Evolutionary conservation across 2,329 filamentous ascomycete species (phyloP).

Genomic region (Ambrosiella cleistominuta): DNA sequence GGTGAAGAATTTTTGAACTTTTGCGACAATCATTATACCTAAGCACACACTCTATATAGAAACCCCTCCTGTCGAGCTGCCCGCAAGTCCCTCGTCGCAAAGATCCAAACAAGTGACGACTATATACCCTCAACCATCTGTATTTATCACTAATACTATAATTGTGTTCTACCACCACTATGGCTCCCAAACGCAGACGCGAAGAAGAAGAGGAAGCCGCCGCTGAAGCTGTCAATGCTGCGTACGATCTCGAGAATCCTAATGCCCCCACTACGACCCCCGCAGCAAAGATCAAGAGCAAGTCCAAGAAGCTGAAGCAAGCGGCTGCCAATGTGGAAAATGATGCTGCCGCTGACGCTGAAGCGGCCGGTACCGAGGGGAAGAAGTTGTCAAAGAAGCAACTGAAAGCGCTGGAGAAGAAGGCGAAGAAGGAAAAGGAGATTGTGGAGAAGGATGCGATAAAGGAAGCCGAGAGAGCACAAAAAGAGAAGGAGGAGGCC

Average conservation of each 20-base stretch:
- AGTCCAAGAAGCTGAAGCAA: conserved; percentile 15
- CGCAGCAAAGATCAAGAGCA: conserved; percentile 4
- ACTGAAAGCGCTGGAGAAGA: conserved; percentile 19
- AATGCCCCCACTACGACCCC: conserved; percentile 13
- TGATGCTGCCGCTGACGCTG: conserved; percentile 13
- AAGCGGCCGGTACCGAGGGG: neutral
- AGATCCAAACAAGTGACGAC: neutral
- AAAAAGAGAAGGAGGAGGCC: conserved; percentile 14
- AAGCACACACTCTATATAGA: neutral
- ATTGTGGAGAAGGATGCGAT: conserved; percentile 19
- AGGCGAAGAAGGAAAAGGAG: conserved; percentile 18
- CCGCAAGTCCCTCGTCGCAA: neutral
- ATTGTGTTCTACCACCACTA: neutral
- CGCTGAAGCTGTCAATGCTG: conserved; percentile 14
- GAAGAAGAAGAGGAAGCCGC: conserved; percentile 16
- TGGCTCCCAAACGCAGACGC: conserved; percentile 11
- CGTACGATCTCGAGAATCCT: conserved; percentile 15
- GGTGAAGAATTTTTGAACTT: conserved; percentile 11
- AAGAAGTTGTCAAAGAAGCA: conserved; percentile 18
- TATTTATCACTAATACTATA: neutral
- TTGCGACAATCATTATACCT: conserved; percentile 5
- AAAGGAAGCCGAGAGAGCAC: conserved; percentile 14
- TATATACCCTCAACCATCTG: neutral
- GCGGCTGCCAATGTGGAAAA: conserved; percentile 14
- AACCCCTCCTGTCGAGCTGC: neutral